Percentiles rank a stretch among this genome's conserved stretches.
Evolutionary conservation across 2,329 filamentous ascomycete species (phyloP).

Genomic region (Diplodia seriata): DNA sequence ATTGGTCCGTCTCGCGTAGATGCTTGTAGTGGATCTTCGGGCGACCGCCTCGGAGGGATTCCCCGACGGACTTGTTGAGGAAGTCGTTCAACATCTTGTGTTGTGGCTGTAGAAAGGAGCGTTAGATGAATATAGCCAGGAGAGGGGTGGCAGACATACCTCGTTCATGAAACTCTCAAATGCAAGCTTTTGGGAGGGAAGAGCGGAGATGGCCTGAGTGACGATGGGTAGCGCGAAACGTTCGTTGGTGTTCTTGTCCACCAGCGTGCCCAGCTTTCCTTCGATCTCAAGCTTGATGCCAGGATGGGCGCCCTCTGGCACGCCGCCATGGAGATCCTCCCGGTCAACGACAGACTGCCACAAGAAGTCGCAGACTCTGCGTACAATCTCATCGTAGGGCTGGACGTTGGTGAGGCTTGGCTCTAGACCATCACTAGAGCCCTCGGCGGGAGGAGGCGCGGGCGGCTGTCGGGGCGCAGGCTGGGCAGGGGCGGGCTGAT

Average conservation of each 20-base stretch:
- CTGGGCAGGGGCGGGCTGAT: conserved; percentile 27
- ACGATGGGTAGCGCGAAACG: conserved; percentile 71
- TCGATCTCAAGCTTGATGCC: conserved; percentile 82
- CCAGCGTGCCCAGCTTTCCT: conserved; percentile 85
- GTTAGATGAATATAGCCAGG: neutral
- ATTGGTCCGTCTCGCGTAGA: conserved; percentile 80
- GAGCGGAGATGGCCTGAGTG: conserved; percentile 64
- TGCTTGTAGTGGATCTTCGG: conserved; percentile 80
- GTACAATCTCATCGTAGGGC: conserved; percentile 77
- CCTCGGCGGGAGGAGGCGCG: conserved; percentile 17
- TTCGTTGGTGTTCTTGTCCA: conserved; percentile 73
- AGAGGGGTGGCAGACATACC: conserved; percentile 42
- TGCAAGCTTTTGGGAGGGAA: conserved; percentile 58
- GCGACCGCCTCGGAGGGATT: conserved; percentile 56
- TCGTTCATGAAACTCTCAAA: conserved; percentile 83
- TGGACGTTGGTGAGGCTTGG: conserved; percentile 71
- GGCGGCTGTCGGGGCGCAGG: conserved; percentile 32
- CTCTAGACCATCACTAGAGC: conserved; percentile 51
- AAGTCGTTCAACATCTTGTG: conserved; percentile 85
- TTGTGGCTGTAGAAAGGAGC: conserved; percentile 63
- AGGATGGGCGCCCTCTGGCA: conserved; percentile 52
- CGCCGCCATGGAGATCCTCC: conserved; percentile 57
- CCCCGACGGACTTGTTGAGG: conserved; percentile 72
- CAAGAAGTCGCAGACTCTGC: conserved; percentile 79
- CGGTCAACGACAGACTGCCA: conserved; percentile 73